Conservation (phyloP, 176 grass and related monocot species). For the Oryza punctata region DNA sequence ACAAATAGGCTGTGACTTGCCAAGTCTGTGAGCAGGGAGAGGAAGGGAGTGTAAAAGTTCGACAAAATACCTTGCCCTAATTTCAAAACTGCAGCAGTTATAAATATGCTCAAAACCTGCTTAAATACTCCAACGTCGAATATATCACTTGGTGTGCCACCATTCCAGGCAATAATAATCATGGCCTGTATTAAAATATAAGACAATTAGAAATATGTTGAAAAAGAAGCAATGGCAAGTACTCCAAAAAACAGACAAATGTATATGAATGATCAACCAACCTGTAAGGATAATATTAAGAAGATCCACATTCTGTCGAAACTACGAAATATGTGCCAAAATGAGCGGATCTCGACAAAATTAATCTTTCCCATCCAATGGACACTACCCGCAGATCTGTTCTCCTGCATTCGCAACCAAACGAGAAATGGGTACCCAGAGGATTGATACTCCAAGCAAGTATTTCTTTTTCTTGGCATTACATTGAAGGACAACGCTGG, state of each 20-base stretch:
- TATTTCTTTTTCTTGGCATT: constrained; percentile 20
- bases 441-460: neutral
- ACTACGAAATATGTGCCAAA: constrained; percentile 99
- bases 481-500: neutral
- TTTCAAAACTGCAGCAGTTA: constrained; percentile 89
- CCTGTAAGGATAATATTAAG: constrained; percentile 94
- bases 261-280: constrained; percentile 24
- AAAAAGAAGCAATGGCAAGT: neutral
- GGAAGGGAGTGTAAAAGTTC: neutral
- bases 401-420: constrained; percentile 50
- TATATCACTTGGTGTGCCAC: constrained; percentile 82
- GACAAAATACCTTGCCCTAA: constrained; percentile 74
- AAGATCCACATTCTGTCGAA: constrained; percentile 99
- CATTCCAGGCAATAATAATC: constrained; percentile 98
- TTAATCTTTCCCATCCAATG: constrained; percentile 95
- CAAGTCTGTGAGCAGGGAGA: neutral
- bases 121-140: constrained; percentile 92
- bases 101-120: constrained; percentile 96
- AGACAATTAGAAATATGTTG: constrained; percentile 33
- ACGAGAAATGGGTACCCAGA: constrained; percentile 6
- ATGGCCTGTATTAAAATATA: constrained; percentile 63
- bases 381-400: constrained; percentile 43
- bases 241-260: neutral
- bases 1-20: neutral
- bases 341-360: constrained; percentile 99